phyloP scores from a whole-genome alignment of 345 rosid species.

The Eucalyptus camaldulensis region DNA sequence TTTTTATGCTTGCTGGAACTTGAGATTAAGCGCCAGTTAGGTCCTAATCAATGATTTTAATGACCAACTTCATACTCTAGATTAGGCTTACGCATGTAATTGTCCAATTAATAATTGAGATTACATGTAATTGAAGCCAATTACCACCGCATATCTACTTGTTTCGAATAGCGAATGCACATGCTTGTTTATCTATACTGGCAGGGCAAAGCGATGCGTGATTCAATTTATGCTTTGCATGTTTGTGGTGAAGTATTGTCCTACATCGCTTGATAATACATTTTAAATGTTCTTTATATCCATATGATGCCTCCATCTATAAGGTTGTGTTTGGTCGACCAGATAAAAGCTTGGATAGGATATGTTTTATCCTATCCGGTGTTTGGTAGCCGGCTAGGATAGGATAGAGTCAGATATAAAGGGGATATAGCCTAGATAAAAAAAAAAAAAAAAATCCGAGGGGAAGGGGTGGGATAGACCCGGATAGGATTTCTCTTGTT shows the following conservation, averaged over 20 bases:
- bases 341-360: too few species aligned
- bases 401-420: too few species aligned
- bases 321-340: too few species aligned
- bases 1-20: neutral
- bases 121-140: neutral
- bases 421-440: too few species aligned
- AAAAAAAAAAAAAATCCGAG: too few species aligned
- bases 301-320: rapidly evolving
- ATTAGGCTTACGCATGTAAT: neutral
- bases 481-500: too few species aligned
- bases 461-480: too few species aligned
- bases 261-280: rapidly evolving
- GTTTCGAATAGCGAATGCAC: neutral
- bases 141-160: rapidly evolving
- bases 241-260: too few species aligned
- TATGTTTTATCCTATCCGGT: too few species aligned
- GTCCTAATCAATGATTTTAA: neutral
- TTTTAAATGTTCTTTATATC: too few species aligned
- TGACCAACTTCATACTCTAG: neutral
- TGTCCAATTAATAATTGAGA: neutral
- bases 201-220: rapidly evolving
- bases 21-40: neutral
- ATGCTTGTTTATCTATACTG: neutral
- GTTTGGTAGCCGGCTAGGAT: too few species aligned
- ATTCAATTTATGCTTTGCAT: neutral